Base-by-base conservation (phyloP, 805 yeast species). In the Kodamaea restingae region DNA sequence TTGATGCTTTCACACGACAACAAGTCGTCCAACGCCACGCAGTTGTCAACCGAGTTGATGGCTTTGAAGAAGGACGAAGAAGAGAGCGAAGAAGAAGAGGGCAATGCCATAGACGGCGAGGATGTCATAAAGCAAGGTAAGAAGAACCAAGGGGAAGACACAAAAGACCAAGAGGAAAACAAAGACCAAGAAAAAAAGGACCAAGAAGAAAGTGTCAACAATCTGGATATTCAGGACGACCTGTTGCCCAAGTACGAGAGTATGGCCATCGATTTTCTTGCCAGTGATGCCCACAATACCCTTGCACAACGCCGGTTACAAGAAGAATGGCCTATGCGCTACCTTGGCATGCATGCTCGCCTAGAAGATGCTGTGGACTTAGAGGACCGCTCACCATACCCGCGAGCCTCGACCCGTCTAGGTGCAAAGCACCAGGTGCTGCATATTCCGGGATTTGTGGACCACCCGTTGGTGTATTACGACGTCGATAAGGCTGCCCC, bases 251-350 rank as follows among this genome's bases (percentile, higher is more conserved):
- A 63, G 35, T 79, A 79, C 52, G 88, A 81, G 56, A 65, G 69
- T 30, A 55, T 74, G 51, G 86, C 87, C 0, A 65, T 65, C 4
- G 67, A 67, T 14, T 81, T 80, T 49, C 52, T 81, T 18, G 59
- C 62, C 26, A 61, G 63, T 4, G 88, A 81, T 50, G 50, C 52
- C 1, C 38, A 50, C 2, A 42, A 67, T 2, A 51, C 75, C 0
- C 55, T 74, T 14, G 61, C 67, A 27, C 63, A 76, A 41, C 57
- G 86, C 44, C 54, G 87, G 41, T 61, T 71, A 22, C 44, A 60
- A n/a, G 87, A 81, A 56, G 88, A 81, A 52, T 88, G 95, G 95
- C 81, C 81, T 2, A 83, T 80, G 64, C 61, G 95, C 46, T 88
- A 84, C 51, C 67, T 86, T 18, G 95, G 95, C 1, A 71, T 81